These are phyloP conservation scores for Talaromyces thailandensis DNA, from an alignment of 495 filamentous ascomycete species.

Conservation along the genomic window DNA sequence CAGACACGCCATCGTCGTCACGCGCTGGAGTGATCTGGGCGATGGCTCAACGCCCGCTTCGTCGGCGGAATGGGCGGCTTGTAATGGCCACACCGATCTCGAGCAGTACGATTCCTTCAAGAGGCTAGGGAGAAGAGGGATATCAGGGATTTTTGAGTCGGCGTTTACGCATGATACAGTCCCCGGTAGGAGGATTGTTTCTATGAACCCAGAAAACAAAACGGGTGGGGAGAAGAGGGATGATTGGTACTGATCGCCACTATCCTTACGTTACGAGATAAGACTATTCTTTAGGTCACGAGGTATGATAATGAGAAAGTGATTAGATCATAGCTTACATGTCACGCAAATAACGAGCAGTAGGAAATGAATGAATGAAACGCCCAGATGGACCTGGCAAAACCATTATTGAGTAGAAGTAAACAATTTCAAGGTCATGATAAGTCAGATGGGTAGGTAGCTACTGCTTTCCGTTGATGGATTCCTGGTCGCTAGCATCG, in stretches of 20 bases:
- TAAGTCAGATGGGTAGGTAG: neutral
- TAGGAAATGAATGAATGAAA: neutral
- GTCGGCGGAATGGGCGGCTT: conserved; percentile 39
- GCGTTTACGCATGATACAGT: conserved; percentile 42
- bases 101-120: conserved; percentile 43
- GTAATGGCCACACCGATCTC: conserved; percentile 17
- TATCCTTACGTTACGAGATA: neutral
- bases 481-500: conserved; percentile 91
- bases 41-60: conserved; percentile 33
- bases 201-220: conserved; percentile 42
- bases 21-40: conserved; percentile 51
- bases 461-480: conserved; percentile 34
- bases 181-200: conserved; percentile 46
- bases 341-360: conserved; percentile 1
- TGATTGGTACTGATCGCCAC: conserved; percentile 36
- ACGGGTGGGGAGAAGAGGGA: conserved; percentile 35
- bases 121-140: conserved; percentile 38
- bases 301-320: neutral
- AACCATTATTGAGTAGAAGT: neutral
- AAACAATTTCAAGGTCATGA: neutral
- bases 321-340: neutral
- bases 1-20: conserved; percentile 50
- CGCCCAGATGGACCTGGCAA: neutral
- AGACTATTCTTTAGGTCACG: neutral
- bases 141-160: conserved; percentile 49